Conservation (phyloP, 2,329 filamentous ascomycete species). For the Hypomyces perniciosus region DNA sequence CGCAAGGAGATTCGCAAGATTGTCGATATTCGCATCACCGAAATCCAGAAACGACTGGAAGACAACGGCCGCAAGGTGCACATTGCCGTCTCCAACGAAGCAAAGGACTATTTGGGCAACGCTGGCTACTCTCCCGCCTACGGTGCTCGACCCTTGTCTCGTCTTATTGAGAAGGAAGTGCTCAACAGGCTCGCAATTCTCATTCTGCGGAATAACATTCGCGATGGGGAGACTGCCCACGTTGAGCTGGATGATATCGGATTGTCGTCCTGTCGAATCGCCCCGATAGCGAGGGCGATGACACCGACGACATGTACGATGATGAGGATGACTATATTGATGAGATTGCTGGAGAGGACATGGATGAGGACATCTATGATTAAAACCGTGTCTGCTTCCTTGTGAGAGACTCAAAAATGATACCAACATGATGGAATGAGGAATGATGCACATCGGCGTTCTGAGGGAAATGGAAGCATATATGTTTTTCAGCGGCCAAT, state of each 20-base stretch:
- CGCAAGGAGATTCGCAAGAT: constrained; percentile 88
- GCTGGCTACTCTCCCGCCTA: constrained; percentile 95
- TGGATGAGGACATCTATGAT: constrained; percentile 53
- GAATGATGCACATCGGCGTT: background rate
- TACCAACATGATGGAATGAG: background rate
- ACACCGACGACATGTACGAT: constrained; percentile 68
- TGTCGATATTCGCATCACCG: constrained; percentile 78
- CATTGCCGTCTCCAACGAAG: constrained; percentile 78
- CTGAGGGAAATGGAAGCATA: constrained; percentile 5
- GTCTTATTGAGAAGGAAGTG: constrained; percentile 95
- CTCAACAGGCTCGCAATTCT: constrained; percentile 89
- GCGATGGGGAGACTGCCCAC: constrained; percentile 75
- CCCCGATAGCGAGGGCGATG: constrained; percentile 53
- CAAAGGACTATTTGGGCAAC: constrained; percentile 86
- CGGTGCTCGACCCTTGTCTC: constrained; percentile 78
- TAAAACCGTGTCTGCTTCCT: constrained; percentile 18
- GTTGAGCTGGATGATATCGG: constrained; percentile 73
- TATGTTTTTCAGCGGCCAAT: background rate
- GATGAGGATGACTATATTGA: constrained; percentile 67
- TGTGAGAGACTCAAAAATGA: background rate
- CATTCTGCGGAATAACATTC: constrained; percentile 77
- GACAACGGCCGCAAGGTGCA: constrained; percentile 77
- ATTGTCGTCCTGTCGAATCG: constrained; percentile 83
- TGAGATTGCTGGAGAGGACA: constrained; percentile 56
- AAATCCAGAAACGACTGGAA: constrained; percentile 87